These are phyloP conservation scores for Metschnikowia cerradonensis DNA, from an alignment of 805 yeast genomes.

Conservation along the genomic window DNA sequence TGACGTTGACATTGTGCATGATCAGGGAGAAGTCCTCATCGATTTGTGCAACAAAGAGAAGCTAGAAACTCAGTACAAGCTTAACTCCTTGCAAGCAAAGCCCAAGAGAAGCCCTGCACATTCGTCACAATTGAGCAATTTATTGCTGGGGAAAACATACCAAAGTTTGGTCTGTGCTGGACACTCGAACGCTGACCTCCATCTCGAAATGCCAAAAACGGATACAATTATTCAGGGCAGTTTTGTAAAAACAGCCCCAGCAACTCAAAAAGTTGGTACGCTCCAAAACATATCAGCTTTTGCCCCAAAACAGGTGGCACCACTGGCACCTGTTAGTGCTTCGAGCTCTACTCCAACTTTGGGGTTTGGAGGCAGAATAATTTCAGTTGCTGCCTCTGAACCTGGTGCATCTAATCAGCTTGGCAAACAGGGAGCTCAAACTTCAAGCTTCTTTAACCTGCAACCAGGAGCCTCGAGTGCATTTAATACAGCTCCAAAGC, in stretches of 20 bases:
- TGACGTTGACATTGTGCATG: constrained; percentile 44
- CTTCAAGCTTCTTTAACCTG: neutral
- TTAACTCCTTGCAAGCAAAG: constrained; percentile 35
- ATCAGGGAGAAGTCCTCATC: constrained; percentile 27
- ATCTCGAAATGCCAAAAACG: constrained; percentile 2
- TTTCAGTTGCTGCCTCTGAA: neutral
- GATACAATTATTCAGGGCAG: neutral
- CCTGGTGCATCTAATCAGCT: neutral
- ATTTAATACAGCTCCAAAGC: neutral
- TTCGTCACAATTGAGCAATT: constrained; percentile 29
- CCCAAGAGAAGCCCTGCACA: constrained; percentile 35
- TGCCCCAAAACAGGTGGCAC: neutral
- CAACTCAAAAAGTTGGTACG: neutral
- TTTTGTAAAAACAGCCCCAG: neutral
- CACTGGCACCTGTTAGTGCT: neutral
- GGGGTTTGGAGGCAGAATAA: constrained; percentile 1
- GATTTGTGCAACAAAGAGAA: constrained; percentile 43
- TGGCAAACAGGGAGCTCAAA: neutral
- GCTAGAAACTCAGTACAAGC: constrained; percentile 35
- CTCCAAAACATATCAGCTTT: neutral
- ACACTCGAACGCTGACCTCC: constrained; percentile 25
- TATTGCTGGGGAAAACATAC: constrained; percentile 21
- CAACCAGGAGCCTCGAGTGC: neutral
- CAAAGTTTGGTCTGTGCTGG: constrained; percentile 35
- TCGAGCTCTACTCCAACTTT: neutral